Conservation (phyloP, 2,329 filamentous ascomycete genomes). For the Tolypocladium inflatum region DNA sequence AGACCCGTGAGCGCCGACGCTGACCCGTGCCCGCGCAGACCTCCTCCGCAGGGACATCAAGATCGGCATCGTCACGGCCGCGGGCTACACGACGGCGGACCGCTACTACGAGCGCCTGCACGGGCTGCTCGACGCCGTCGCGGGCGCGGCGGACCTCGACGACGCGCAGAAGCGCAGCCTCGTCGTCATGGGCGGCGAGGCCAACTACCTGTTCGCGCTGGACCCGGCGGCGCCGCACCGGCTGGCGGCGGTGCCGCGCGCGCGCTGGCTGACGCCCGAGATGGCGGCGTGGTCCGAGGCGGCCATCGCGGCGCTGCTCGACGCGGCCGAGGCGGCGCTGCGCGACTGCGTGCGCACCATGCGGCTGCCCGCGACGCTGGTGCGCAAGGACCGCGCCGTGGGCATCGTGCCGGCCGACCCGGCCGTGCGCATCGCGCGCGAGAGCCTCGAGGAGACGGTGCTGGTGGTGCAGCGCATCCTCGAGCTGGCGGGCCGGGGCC, state of each 20-base stretch:
- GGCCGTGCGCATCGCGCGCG: slow-evolving; percentile 63
- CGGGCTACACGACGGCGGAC: slow-evolving; percentile 81
- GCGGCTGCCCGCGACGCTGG: slow-evolving; percentile 65
- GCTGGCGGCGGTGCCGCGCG: slow-evolving; percentile 56
- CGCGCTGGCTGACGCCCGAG: slow-evolving; percentile 65
- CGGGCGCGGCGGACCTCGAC: slow-evolving; percentile 47
- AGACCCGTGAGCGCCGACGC: background rate
- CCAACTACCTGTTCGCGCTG: slow-evolving; percentile 89
- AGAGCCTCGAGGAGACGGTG: slow-evolving; percentile 92
- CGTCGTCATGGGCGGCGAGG: slow-evolving; percentile 90
- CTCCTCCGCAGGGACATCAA: slow-evolving; percentile 71
- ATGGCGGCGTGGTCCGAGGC: slow-evolving; percentile 69
- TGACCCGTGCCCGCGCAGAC: slow-evolving; percentile 25
- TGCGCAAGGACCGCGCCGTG: slow-evolving; percentile 83
- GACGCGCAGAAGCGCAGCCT: slow-evolving; percentile 64
- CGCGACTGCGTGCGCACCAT: slow-evolving; percentile 73
- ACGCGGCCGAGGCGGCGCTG: slow-evolving; percentile 79
- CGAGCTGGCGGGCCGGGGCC: slow-evolving; percentile 58
- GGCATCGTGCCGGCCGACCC: slow-evolving; percentile 59
- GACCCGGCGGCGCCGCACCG: slow-evolving; percentile 53
- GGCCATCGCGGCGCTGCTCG: slow-evolving; percentile 72
- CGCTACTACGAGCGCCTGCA: slow-evolving; percentile 81
- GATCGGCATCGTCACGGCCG: slow-evolving; percentile 92
- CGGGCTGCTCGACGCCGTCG: slow-evolving; percentile 75
- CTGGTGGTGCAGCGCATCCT: slow-evolving; percentile 88